Evolutionary conservation across 331 rosid species (phyloP).

Genomic region (Saraca asoca): DNA sequence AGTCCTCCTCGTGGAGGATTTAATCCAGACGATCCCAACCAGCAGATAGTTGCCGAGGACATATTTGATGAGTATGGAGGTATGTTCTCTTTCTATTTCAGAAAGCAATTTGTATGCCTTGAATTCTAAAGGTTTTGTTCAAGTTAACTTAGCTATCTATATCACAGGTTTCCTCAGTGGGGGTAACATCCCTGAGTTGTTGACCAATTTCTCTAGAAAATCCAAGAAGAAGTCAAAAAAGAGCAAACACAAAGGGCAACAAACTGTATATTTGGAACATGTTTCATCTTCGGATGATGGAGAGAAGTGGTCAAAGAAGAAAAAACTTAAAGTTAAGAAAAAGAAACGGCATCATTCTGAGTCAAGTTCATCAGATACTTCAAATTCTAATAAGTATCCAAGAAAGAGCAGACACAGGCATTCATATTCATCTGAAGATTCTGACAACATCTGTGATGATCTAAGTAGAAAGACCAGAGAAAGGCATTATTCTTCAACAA

Average conservation of each 20-base stretch:
- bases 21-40: constrained; percentile 88
- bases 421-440: constrained; percentile 48
- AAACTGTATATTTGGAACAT: constrained; percentile 44
- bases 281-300: constrained; percentile 50
- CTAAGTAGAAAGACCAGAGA: constrained; percentile 33
- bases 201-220: constrained; percentile 66
- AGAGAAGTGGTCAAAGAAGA: constrained; percentile 47
- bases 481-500: constrained; percentile 31
- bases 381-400: constrained; percentile 43
- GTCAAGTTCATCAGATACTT: constrained; percentile 59
- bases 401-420: constrained; percentile 45
- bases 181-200: constrained; percentile 65
- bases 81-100: constrained; percentile 37
- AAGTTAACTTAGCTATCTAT: not conserved
- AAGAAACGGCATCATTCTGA: constrained; percentile 45
- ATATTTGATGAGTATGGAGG: constrained; percentile 99
- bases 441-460: constrained; percentile 32
- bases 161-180: constrained; percentile 75
- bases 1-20: constrained; percentile 99
- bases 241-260: constrained; percentile 54
- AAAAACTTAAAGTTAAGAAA: constrained; percentile 42
- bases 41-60: constrained; percentile 95
- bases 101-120: constrained; percentile 8
- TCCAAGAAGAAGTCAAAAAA: constrained; percentile 66
- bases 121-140: constrained; percentile 10